Conservation (phyloP, 306 rosid genomes). For the Prinsepia uniflora region DNA sequence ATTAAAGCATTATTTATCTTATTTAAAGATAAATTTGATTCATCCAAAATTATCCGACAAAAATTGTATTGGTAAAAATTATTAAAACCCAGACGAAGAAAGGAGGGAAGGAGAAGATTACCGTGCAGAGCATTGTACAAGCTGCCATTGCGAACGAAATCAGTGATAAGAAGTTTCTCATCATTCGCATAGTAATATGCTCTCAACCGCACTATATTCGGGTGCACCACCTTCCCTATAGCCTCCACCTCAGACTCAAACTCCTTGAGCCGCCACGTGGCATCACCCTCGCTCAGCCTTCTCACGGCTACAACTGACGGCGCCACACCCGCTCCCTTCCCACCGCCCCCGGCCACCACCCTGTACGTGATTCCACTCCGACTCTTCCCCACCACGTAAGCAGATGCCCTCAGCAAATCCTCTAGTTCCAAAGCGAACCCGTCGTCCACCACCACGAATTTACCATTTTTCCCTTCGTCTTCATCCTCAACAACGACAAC, state of each 20-base stretch:
- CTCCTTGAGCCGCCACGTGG: slow-evolving; percentile 73
- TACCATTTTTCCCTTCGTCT: slow-evolving; percentile 64
- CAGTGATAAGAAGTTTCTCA: slow-evolving; percentile 67
- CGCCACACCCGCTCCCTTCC: slow-evolving; percentile 38
- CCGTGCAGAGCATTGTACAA: slow-evolving; percentile 63
- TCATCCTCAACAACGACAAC: slow-evolving; percentile 18
- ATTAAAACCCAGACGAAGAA: background rate
- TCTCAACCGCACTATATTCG: slow-evolving; percentile 58
- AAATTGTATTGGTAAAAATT: background rate
- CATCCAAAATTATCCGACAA: too few relatives aligned
- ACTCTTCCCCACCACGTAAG: slow-evolving; percentile 84
- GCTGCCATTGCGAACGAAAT: slow-evolving; percentile 74
- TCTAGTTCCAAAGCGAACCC: slow-evolving; percentile 68
- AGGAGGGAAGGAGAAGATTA: slow-evolving; percentile 19
- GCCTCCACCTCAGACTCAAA: slow-evolving; percentile 65
- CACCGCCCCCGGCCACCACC: slow-evolving; percentile 48
- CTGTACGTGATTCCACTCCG: slow-evolving; percentile 70
- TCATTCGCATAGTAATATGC: slow-evolving; percentile 74
- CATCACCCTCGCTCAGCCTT: slow-evolving; percentile 62
- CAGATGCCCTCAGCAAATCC: slow-evolving; percentile 81
- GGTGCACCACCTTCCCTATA: slow-evolving; percentile 72
- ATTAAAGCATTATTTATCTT: too few relatives aligned
- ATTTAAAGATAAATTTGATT: too few relatives aligned
- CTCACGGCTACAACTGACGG: slow-evolving; percentile 60
- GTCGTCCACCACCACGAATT: slow-evolving; percentile 60